A percentile compares a stretch with the other conserved stretches of the same genome.
These are phyloP conservation scores for Sporothrix phasma DNA, from an alignment of 2,329 filamentous ascomycete species.

Conservation along the genomic window DNA sequence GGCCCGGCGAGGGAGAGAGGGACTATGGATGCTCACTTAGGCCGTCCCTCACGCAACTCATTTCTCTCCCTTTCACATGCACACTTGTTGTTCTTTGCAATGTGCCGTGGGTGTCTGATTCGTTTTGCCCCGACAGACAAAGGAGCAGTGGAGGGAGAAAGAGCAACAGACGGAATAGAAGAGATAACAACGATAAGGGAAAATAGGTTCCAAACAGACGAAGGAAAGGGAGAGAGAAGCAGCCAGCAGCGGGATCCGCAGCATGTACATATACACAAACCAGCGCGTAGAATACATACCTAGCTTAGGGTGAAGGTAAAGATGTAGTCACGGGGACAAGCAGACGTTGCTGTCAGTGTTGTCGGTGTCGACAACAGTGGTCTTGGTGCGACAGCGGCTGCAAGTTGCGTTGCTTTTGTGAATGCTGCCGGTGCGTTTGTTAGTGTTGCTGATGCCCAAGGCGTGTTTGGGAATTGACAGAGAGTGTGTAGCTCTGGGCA, in stretches of 20 bases:
- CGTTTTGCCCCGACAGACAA: conserved; percentile 8
- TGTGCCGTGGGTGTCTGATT: conserved; percentile 24
- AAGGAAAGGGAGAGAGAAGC: neutral
- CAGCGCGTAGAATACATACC: neutral
- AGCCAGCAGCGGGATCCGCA: neutral
- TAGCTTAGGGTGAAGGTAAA: neutral
- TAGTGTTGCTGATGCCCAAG: neutral
- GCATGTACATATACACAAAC: neutral
- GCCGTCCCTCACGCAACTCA: neutral
- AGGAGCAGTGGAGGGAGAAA: neutral
- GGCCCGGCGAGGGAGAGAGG: conserved; percentile 22
- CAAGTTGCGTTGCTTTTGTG: neutral
- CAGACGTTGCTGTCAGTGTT: neutral
- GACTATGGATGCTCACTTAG: conserved; percentile 20
- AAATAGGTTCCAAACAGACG: neutral
- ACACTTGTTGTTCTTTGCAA: conserved; percentile 15
- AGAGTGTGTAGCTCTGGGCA: neutral
- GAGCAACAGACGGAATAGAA: neutral
- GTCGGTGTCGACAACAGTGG: neutral
- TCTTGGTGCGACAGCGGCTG: neutral
- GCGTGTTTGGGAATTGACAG: neutral
- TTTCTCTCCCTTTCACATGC: neutral
- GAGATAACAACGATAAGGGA: neutral
- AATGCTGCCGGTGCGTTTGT: neutral
- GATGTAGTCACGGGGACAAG: neutral